Evolutionary conservation across 768 basidiomycete species (phyloP).

Genomic region (Ephemerocybe angulata): DNA sequence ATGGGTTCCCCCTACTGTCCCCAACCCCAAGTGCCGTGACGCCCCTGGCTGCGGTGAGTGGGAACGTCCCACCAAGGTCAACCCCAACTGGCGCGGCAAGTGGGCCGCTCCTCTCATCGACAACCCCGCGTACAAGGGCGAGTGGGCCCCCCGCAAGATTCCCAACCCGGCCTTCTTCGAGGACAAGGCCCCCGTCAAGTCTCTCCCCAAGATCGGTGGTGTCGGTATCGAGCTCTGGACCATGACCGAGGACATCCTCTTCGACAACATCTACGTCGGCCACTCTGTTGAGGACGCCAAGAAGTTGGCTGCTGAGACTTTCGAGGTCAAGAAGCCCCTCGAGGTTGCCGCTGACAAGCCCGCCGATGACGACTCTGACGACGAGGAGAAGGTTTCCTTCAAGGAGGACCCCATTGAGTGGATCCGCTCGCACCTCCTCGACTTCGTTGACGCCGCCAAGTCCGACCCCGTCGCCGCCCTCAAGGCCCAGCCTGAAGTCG

Average conservation of each 20-base stretch:
- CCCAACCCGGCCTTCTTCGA: slow-evolving; percentile 89
- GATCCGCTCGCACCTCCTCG: slow-evolving; percentile 71
- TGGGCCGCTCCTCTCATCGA: slow-evolving; percentile 94
- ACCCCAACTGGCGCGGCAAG: slow-evolving; percentile 96
- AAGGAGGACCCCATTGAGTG: slow-evolving; percentile 74
- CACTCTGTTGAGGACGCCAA: slow-evolving; percentile 86
- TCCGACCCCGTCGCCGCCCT: slow-evolving; percentile 77
- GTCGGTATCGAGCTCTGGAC: slow-evolving; percentile 99
- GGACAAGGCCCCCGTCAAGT: slow-evolving; percentile 78
- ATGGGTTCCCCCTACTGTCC: slow-evolving; percentile 87
- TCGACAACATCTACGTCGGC: slow-evolving; percentile 92
- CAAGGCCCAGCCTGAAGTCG: slow-evolving; percentile 87
- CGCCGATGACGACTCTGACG: slow-evolving; percentile 46
- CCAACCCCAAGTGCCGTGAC: slow-evolving; percentile 87
- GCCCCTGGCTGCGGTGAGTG: slow-evolving; percentile 95
- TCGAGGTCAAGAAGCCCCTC: slow-evolving; percentile 81
- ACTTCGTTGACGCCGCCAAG: slow-evolving; percentile 77
- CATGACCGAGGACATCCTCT: slow-evolving; percentile 94
- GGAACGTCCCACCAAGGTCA: slow-evolving; percentile 86
- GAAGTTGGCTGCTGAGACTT: slow-evolving; percentile 81
- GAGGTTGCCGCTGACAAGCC: slow-evolving; percentile 64
- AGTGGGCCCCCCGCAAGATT: slow-evolving; percentile 90
- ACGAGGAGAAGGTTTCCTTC: slow-evolving; percentile 47
- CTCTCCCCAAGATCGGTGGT: slow-evolving; percentile 86
- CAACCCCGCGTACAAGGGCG: slow-evolving; percentile 97